phyloP scores from a whole-genome alignment of 495 filamentous ascomycete species.

The Penicillium atrosanguineum region DNA sequence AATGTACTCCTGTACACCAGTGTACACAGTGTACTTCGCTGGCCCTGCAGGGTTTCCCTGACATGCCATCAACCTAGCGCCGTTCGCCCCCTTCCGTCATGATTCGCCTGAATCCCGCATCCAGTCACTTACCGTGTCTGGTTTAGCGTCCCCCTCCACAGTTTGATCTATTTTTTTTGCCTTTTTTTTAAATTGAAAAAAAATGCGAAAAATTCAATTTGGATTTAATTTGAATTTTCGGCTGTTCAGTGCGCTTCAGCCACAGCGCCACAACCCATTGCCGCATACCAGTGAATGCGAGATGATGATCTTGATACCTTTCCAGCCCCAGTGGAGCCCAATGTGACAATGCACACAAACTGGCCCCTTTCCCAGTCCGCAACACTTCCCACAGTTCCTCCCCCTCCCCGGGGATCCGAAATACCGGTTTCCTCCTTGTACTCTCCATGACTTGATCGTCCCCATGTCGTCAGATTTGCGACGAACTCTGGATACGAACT shows the following conservation, averaged over 20 bases:
- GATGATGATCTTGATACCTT: constrained; percentile 25
- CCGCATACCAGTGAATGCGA: constrained; percentile 19
- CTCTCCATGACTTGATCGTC: neutral
- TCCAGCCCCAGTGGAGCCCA: constrained; percentile 9
- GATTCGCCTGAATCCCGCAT: constrained; percentile 10
- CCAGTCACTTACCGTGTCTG: constrained; percentile 10
- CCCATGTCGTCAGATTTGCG: constrained; percentile 4
- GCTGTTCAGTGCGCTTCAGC: constrained; percentile 1
- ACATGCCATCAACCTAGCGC: constrained; percentile 11
- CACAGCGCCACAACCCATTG: constrained; percentile 19
- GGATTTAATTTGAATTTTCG: neutral
- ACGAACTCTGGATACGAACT: neutral
- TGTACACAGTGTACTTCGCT: neutral
- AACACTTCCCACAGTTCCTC: neutral
- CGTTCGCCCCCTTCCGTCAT: constrained; percentile 42
- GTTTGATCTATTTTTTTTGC: constrained; percentile 8
- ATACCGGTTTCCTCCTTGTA: neutral
- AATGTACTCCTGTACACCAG: too few species aligned
- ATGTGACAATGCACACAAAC: constrained; percentile 18
- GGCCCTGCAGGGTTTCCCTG: neutral
- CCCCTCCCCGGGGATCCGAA: neutral
- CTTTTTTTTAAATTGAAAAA: too few species aligned
- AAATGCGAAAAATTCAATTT: neutral
- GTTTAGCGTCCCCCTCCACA: constrained; percentile 15
- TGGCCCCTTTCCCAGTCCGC: constrained; percentile 8